Evolutionary conservation across 768 basidiomycete species (phyloP).

Genomic region (Leccinum truebloodii): DNA sequence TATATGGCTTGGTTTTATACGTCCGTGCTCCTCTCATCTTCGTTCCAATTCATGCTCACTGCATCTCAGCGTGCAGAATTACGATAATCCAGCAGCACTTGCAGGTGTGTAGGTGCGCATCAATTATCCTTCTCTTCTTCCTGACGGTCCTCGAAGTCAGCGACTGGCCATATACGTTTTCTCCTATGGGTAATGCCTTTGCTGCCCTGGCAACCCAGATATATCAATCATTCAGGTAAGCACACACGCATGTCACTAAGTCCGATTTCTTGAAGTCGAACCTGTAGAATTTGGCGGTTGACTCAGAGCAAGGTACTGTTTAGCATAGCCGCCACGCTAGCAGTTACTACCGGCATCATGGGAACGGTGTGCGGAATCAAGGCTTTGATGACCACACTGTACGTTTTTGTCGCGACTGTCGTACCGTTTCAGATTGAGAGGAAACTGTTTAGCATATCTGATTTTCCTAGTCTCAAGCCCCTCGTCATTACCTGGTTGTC

Average conservation of each 20-base stretch:
- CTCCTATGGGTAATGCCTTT: conserved; percentile 46
- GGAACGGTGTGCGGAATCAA: background rate
- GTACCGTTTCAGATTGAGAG: background rate
- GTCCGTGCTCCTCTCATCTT: conserved; percentile 1
- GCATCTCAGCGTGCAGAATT: background rate
- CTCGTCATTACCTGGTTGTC: background rate
- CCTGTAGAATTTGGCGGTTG: conserved; percentile 18
- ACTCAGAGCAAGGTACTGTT: background rate
- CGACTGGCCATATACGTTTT: conserved; percentile 52
- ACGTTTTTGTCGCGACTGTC: background rate
- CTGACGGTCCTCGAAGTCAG: conserved; percentile 32
- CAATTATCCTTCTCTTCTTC: background rate
- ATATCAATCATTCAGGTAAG: conserved; percentile 48
- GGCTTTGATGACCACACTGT: background rate
- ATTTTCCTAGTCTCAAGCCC: background rate
- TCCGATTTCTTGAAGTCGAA: background rate
- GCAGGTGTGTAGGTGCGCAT: background rate
- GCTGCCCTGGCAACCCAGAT: conserved; percentile 50
- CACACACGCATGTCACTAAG: background rate
- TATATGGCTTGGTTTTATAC: conserved; percentile 22
- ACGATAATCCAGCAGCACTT: background rate
- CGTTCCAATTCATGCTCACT: background rate
- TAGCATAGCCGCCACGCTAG: background rate
- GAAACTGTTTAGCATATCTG: background rate
- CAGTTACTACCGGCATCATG: background rate